Conservation (phyloP, 345 rosid genomes). For the Sisymbrium irio region DNA sequence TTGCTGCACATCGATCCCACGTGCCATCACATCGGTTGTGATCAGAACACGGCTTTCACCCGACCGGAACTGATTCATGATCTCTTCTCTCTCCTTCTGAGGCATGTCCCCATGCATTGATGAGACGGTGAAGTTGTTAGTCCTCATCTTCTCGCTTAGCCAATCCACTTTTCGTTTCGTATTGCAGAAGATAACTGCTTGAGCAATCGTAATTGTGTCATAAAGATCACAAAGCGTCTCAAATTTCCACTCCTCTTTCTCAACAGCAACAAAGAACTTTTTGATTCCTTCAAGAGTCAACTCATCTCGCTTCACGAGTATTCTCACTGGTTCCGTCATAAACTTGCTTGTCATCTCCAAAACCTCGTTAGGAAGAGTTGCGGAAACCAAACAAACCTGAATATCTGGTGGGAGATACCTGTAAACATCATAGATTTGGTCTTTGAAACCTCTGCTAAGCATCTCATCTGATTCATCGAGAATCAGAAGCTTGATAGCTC, state of each 20-base stretch:
- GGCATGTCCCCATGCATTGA: slow-evolving; percentile 47
- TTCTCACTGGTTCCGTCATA: not conserved
- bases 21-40: slow-evolving; percentile 93
- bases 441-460: slow-evolving; percentile 91
- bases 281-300: not conserved
- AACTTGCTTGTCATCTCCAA: not conserved
- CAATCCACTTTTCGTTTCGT: slow-evolving; percentile 72
- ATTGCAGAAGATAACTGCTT: slow-evolving; percentile 97
- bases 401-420: slow-evolving; percentile 54
- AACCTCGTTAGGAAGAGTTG: slow-evolving; percentile 20
- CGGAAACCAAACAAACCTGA: no score
- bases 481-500: slow-evolving; percentile 41
- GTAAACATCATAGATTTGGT: slow-evolving; percentile 83
- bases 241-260: not conserved
- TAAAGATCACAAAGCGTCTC: not conserved
- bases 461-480: slow-evolving; percentile 87
- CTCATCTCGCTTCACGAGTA: slow-evolving; percentile 1
- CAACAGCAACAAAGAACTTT: not conserved
- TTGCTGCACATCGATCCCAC: slow-evolving; percentile 95
- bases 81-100: not conserved
- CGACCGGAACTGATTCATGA: slow-evolving; percentile 63
- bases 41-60: slow-evolving; percentile 78
- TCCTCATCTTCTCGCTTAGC: slow-evolving; percentile 42
- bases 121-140: not conserved
- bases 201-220: slow-evolving; percentile 62